These are phyloP conservation scores for Talaromyces sp. DNA, from an alignment of 2,329 filamentous ascomycete genomes.

Conservation along the genomic window DNA sequence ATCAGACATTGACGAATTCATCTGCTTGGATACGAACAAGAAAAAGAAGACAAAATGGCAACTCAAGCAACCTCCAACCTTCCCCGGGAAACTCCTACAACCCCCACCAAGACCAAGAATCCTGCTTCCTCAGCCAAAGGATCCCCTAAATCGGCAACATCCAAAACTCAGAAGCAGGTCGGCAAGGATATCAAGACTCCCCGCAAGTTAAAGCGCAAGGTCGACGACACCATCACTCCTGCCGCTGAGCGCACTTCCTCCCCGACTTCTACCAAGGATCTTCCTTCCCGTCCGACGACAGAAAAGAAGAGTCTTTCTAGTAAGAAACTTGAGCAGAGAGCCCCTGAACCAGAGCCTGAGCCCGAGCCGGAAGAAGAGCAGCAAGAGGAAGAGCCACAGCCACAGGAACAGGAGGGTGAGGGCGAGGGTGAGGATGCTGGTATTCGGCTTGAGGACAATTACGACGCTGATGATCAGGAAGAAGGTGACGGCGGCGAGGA, in stretches of 20 bases:
- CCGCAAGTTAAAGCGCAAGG: constrained; percentile 13
- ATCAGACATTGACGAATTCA: neutral
- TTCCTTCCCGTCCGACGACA: neutral
- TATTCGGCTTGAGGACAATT: constrained; percentile 9
- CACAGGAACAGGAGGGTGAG: neutral
- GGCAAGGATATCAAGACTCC: constrained; percentile 6
- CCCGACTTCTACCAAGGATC: neutral
- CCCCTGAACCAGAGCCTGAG: constrained; percentile 11
- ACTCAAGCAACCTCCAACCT: constrained; percentile 7
- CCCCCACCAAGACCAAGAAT: constrained; percentile 26
- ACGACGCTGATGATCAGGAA: neutral
- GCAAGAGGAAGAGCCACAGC: neutral
- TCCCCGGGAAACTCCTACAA: constrained; percentile 19
- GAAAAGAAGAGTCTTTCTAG: neutral
- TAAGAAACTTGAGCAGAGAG: constrained; percentile 4
- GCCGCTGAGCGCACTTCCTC: neutral
- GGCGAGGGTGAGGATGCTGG: neutral
- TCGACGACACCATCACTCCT: constrained; percentile 9
- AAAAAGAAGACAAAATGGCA: neutral
- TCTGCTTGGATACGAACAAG: neutral
- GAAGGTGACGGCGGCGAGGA: neutral
- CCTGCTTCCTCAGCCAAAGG: constrained; percentile 20
- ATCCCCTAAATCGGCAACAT: neutral
- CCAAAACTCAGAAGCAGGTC: neutral
- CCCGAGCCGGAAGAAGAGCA: neutral